Base-by-base conservation (phyloP, 768 basidiomycete genomes). In the Lepiota subincarnata region DNA sequence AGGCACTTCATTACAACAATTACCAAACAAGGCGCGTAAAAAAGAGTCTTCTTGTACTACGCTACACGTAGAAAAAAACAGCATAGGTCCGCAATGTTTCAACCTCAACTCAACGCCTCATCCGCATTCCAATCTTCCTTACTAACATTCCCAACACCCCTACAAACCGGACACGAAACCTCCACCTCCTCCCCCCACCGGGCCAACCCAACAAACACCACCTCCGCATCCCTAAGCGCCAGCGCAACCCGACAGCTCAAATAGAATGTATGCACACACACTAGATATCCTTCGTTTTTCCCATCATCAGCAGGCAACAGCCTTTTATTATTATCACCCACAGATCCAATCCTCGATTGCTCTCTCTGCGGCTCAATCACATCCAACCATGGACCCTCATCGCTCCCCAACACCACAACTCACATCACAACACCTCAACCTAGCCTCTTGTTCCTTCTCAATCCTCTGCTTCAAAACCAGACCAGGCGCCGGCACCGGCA, bases 91-190 rank as follows among this genome's bases (percentile, higher is more conserved):
- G n/a, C n/a, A n/a, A n/a, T n/a, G n/a, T n/a, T n/a, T n/a, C n/a
- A n/a, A n/a, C n/a, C n/a, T n/a, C n/a, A n/a, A n/a, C 35, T 26
- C 38, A 67, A 44, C 39, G 69, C 70, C 19, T 71, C 71, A 53
- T 75, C 76, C 55, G 71, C 70, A 28, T 73, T 71, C 89, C 89
- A 92, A 39, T 86, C 86, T 13, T 65, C 70, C 63, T 74, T 75
- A 34, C 73, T 71, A 16, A 91, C 75, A 51, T 67, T 73, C 13
- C 89, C 89, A n/a, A 73, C 72, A 36, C 76, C 76, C 44, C 87
- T 67, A 62, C 89, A 92, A 6, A 86, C 77, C 1, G 87, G 84
- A 65, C 89, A 92, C 14, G 81, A 79, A 14, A 89, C 86, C 63
- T 86, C 81, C 0, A 89, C 81, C 54, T 68, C 66, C 12, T 64